A percentile compares a stretch with the other conserved stretches of the same genome.
phyloP scores from a whole-genome alignment of 192 early-diverging fungal species.

The Endogone sp. region DNA sequence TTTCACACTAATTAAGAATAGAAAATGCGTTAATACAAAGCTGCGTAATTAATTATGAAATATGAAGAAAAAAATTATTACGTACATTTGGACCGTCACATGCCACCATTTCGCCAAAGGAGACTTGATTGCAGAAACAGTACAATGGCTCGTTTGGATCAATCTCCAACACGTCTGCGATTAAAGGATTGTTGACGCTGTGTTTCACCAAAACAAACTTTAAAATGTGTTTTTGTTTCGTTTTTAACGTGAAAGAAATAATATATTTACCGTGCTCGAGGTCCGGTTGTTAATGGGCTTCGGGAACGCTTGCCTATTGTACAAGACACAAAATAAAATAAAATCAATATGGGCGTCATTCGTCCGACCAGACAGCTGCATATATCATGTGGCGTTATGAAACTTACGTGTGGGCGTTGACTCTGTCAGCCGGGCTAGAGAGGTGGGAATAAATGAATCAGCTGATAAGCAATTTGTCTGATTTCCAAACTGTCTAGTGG shows the following conservation, averaged over 20 bases:
- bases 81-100: slow-evolving; percentile 69
- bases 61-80: slow-evolving; percentile 8
- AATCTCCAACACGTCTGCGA: slow-evolving; percentile 55
- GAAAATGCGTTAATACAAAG: neutral
- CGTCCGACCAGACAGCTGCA: no score
- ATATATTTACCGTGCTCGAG: no score
- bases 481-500: no score
- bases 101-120: slow-evolving; percentile 90
- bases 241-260: no score
- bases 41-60: neutral
- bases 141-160: slow-evolving; percentile 90
- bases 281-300: no score
- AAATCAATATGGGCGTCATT: neutral
- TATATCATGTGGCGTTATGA: no score
- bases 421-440: neutral
- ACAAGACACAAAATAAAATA: neutral
- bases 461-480: neutral
- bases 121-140: slow-evolving; percentile 83
- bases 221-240: no score
- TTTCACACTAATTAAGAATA: slow-evolving; percentile 47
- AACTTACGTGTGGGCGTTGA: neutral
- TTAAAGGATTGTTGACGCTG: no score
- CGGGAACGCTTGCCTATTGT: neutral
- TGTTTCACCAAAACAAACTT: no score
- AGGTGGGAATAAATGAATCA: neutral